Conservation (phyloP, 805 yeast species). For the Starmera dryadoides region DNA sequence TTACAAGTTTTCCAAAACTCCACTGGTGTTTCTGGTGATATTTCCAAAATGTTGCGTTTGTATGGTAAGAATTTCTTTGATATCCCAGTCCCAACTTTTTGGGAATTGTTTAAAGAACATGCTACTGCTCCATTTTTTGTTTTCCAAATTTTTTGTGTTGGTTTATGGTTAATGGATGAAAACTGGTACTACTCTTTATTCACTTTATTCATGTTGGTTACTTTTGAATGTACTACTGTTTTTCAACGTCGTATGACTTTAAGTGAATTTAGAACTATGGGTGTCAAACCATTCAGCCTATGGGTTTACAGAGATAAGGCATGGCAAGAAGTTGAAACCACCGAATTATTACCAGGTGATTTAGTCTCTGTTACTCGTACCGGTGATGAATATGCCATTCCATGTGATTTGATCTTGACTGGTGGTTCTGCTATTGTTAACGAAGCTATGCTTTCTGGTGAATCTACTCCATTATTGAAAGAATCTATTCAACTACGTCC, state of each 20-base stretch:
- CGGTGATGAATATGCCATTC: slow-evolving; percentile 83
- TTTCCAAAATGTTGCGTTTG: slow-evolving; percentile 40
- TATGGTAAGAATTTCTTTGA: slow-evolving; percentile 89
- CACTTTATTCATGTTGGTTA: slow-evolving; percentile 83
- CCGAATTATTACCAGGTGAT: slow-evolving; percentile 85
- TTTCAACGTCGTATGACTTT: slow-evolving; percentile 93
- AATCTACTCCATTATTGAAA: slow-evolving; percentile 92
- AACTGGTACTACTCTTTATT: slow-evolving; percentile 94
- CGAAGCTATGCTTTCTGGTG: slow-evolving; percentile 99
- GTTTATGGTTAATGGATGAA: slow-evolving; percentile 93
- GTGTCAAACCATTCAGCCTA: slow-evolving; percentile 82
- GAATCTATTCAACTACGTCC: slow-evolving; percentile 88
- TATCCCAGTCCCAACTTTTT: slow-evolving; percentile 89
- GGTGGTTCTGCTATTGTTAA: slow-evolving; percentile 94
- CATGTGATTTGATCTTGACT: slow-evolving; percentile 82
- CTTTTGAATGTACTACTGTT: slow-evolving; percentile 91
- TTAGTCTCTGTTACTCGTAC: slow-evolving; percentile 83
- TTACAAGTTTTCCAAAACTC: slow-evolving; percentile 48
- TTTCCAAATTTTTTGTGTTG: slow-evolving; percentile 93
- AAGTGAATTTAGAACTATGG: slow-evolving; percentile 95
- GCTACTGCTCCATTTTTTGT: slow-evolving; percentile 98
- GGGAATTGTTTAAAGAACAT: slow-evolving; percentile 90
- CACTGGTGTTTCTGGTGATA: slow-evolving; percentile 50
- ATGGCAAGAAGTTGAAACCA: slow-evolving; percentile 69
- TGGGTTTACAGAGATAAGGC: slow-evolving; percentile 60